These are phyloP conservation scores for Trichoderma atrobrunneum DNA, from an alignment of 2,329 filamentous ascomycete species.

Conservation along the genomic window DNA sequence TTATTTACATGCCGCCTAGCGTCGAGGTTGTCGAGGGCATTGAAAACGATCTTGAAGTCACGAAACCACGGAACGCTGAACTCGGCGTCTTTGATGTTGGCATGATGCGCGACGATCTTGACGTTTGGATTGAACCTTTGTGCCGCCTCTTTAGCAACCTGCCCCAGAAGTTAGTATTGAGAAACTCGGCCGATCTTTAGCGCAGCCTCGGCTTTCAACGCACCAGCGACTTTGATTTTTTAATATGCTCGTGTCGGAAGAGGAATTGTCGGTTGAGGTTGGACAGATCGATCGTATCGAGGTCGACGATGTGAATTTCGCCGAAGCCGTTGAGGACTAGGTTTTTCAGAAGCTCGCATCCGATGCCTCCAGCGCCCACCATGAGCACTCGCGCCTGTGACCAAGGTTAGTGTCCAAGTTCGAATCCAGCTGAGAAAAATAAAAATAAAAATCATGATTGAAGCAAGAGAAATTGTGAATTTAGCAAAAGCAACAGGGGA, in stretches of 20 bases:
- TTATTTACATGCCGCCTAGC: conserved; percentile 92
- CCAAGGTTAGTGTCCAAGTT: background rate
- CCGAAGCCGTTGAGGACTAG: conserved; percentile 88
- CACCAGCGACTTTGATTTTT: conserved; percentile 92
- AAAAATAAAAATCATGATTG: background rate
- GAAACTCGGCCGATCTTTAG: background rate
- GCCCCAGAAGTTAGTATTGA: conserved; percentile 16
- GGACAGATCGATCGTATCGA: conserved; percentile 96
- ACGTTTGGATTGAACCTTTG: conserved; percentile 85
- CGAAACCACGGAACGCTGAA: conserved; percentile 90
- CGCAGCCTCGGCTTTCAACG: conserved; percentile 30
- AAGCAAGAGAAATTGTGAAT: background rate
- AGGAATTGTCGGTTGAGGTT: conserved; percentile 98
- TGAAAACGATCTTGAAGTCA: conserved; percentile 83
- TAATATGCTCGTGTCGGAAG: conserved; percentile 95
- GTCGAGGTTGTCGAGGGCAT: conserved; percentile 93
- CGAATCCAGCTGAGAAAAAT: background rate
- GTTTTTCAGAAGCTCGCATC: conserved; percentile 96
- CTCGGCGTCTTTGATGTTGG: conserved; percentile 86
- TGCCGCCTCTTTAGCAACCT: conserved; percentile 92
- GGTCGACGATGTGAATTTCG: conserved; percentile 90
- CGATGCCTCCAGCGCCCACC: conserved; percentile 95
- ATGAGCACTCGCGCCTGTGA: conserved; percentile 78
- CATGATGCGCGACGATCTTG: conserved; percentile 84
- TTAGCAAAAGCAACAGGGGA: background rate